phyloP scores from a whole-genome alignment of 495 filamentous ascomycete species.

The Patellaria atrata region DNA sequence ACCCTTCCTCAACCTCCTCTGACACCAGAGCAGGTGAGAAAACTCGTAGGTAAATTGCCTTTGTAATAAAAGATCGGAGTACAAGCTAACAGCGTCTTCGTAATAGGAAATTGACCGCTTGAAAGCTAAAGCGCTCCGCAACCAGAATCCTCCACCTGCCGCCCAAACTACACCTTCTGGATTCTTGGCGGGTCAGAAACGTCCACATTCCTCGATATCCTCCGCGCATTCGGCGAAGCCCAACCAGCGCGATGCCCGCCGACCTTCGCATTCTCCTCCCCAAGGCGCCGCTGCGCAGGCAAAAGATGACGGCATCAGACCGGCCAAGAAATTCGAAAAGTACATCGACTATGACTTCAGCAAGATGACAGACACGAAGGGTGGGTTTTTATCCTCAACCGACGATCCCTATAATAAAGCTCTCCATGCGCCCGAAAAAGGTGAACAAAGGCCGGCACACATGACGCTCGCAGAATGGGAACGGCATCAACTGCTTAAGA shows the following conservation, averaged over 20 bases:
- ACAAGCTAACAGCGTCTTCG: neutral
- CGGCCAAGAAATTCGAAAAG: conserved; percentile 68
- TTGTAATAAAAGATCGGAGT: conserved; percentile 10
- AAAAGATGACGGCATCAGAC: conserved; percentile 45
- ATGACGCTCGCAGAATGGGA: conserved; percentile 96
- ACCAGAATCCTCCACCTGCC: conserved; percentile 35
- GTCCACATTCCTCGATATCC: conserved; percentile 48
- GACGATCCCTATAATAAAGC: conserved; percentile 84
- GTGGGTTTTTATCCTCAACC: conserved; percentile 72
- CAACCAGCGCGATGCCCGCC: conserved; percentile 55
- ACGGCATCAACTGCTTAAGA: conserved; percentile 51
- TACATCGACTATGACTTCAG: conserved; percentile 96
- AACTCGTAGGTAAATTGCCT: conserved; percentile 23
- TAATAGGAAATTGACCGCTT: conserved; percentile 76
- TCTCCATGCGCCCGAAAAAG: conserved; percentile 33
- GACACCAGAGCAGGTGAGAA: conserved; percentile 59
- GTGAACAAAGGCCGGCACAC: conserved; percentile 59
- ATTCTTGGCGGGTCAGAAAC: conserved; percentile 38
- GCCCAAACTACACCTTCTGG: conserved; percentile 22
- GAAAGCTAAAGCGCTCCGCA: conserved; percentile 73
- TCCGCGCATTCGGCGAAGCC: conserved; percentile 38
- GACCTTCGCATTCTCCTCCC: conserved; percentile 21
- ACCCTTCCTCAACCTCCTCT: conserved; percentile 38
- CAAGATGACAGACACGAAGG: conserved; percentile 95
- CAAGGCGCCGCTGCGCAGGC: conserved; percentile 9